phyloP scores from a whole-genome alignment of 1,284 basidiomycete genomes.

The Ganoderma lucidum region DNA sequence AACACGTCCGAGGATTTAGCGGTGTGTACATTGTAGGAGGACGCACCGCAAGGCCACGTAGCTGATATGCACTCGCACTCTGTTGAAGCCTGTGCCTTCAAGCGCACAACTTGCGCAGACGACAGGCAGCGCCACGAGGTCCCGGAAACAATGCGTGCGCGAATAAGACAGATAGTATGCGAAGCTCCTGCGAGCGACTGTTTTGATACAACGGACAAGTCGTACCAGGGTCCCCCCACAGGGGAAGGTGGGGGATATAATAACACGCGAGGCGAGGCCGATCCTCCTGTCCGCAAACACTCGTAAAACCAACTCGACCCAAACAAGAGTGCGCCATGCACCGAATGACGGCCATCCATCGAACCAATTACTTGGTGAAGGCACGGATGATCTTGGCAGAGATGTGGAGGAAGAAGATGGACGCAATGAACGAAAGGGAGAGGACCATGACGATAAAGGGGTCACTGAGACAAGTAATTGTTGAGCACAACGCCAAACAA shows the following conservation, averaged over 20 bases:
- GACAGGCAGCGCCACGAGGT: too few relatives aligned
- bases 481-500: conserved; percentile 5
- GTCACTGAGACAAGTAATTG: conserved; percentile 64
- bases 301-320: conserved; percentile 17
- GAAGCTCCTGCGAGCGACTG: conserved; percentile 28
- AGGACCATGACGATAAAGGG: conserved; percentile 98
- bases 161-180: conserved; percentile 34
- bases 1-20: conserved; percentile 20
- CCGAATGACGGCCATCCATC: neutral
- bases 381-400: conserved; percentile 93
- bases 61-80: neutral
- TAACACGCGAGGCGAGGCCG: conserved; percentile 21
- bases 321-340: conserved; percentile 16
- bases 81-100: neutral
- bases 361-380: conserved; percentile 76
- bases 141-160: neutral
- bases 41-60: conserved; percentile 8
- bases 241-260: conserved; percentile 15
- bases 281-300: conserved; percentile 25
- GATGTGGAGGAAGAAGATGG: conserved; percentile 99
- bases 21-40: neutral
- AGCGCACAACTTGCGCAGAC: neutral
- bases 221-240: conserved; percentile 27
- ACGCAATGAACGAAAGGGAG: conserved; percentile 97
- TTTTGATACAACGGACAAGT: conserved; percentile 35